phyloP scores from a whole-genome alignment of 1,284 basidiomycete genomes.

The Sanghuangporus sanghuang region DNA sequence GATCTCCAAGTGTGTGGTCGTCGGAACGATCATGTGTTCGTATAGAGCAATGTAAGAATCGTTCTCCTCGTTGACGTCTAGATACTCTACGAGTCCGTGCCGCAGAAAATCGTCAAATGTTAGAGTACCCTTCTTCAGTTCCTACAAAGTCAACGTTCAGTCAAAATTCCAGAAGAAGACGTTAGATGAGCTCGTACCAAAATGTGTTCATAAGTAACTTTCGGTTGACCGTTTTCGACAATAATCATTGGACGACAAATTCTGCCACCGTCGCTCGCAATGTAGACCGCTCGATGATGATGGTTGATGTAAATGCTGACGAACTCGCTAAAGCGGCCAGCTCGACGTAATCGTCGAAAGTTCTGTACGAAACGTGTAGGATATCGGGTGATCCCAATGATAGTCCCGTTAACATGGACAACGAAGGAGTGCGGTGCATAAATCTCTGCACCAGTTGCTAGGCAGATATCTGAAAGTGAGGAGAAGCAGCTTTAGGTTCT shows the following conservation, averaged over 20 bases:
- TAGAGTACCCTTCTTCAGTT: slow-evolving; percentile 75
- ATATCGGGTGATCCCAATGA: slow-evolving; percentile 89
- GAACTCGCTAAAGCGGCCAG: slow-evolving; percentile 92
- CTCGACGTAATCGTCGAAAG: slow-evolving; percentile 90
- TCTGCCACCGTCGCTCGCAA: slow-evolving; percentile 95
- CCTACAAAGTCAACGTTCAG: slow-evolving; percentile 35
- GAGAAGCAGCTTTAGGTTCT: slow-evolving; percentile 14
- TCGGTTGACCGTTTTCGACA: slow-evolving; percentile 79
- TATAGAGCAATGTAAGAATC: slow-evolving; percentile 97
- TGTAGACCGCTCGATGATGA: slow-evolving; percentile 93
- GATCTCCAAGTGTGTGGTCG: slow-evolving; percentile 95
- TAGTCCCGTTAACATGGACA: slow-evolving; percentile 96
- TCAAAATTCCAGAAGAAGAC: background rate
- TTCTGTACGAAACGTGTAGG: slow-evolving; percentile 84
- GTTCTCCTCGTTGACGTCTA: slow-evolving; percentile 99
- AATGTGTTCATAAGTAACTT: slow-evolving; percentile 82
- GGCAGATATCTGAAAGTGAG: slow-evolving; percentile 70
- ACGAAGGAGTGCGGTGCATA: slow-evolving; percentile 90
- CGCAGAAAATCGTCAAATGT: slow-evolving; percentile 95
- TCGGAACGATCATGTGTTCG: slow-evolving; percentile 78
- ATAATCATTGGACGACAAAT: slow-evolving; percentile 99
- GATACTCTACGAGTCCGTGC: slow-evolving; percentile 97
- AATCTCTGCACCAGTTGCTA: slow-evolving; percentile 93
- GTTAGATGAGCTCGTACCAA: slow-evolving; percentile 39
- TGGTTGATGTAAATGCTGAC: slow-evolving; percentile 97